A percentile compares a stretch with the other conserved stretches of the same genome.
phyloP scores from a whole-genome alignment of 495 filamentous ascomycete species.

The Tuber brumale region DNA sequence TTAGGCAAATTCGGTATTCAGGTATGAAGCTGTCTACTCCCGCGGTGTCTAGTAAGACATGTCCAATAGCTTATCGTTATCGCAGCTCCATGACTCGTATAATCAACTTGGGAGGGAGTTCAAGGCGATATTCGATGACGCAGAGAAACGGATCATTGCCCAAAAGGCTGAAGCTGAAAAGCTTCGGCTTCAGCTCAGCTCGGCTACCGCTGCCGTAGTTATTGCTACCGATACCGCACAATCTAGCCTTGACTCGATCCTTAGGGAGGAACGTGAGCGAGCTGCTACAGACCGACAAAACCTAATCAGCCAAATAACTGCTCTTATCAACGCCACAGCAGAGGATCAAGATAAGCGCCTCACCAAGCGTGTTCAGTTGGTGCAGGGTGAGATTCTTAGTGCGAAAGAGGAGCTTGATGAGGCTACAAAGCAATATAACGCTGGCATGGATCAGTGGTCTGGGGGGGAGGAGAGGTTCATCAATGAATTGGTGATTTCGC shows the following conservation, averaged over 20 bases:
- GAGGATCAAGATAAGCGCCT: conserved; percentile 69
- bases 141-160: conserved; percentile 62
- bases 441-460: conserved; percentile 70
- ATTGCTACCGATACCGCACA: conserved; percentile 61
- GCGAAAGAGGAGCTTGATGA: conserved; percentile 59
- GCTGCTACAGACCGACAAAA: conserved; percentile 66
- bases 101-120: conserved; percentile 83
- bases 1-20: conserved; percentile 72
- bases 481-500: conserved; percentile 61
- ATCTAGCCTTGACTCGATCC: conserved; percentile 58
- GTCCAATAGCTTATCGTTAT: background rate
- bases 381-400: conserved; percentile 58
- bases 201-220: conserved; percentile 58
- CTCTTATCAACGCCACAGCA: conserved; percentile 64
- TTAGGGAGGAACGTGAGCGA: conserved; percentile 68
- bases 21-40: conserved; percentile 42
- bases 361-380: conserved; percentile 52
- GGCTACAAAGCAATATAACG: conserved; percentile 57
- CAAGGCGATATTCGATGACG: conserved; percentile 72
- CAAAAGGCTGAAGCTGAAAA: conserved; percentile 72
- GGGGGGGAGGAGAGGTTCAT: conserved; percentile 61
- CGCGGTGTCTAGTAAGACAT: background rate
- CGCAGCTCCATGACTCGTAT: conserved; percentile 72
- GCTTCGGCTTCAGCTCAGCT: conserved; percentile 61
- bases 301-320: conserved; percentile 68